Conservation (phyloP, 2,329 filamentous ascomycete genomes). For the Chaetomiaceae sp. region DNA sequence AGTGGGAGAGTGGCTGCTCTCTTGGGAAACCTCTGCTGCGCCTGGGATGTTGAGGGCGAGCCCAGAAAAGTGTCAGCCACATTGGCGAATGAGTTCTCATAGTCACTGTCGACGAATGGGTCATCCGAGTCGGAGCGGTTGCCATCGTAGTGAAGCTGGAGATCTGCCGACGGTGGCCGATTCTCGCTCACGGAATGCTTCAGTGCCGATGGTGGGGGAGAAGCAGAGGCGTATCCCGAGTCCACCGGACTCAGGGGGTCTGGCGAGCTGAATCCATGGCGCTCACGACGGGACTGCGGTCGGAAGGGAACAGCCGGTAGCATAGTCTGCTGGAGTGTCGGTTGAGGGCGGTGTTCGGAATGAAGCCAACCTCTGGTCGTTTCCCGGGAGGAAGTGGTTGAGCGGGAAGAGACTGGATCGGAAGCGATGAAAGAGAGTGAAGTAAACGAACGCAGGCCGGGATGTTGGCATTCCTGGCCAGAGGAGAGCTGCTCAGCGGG, state of each 20-base stretch:
- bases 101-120: conserved; percentile 12
- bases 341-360: neutral
- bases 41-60: neutral
- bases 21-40: neutral
- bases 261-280: conserved; percentile 15
- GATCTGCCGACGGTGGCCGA: neutral
- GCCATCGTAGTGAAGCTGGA: conserved; percentile 18
- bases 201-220: conserved; percentile 7
- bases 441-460: conserved; percentile 5
- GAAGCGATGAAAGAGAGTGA: neutral
- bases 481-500: neutral
- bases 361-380: no score
- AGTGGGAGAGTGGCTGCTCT: conserved; percentile 18
- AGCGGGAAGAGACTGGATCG: neutral
- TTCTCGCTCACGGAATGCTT: conserved; percentile 8
- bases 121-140: conserved; percentile 24
- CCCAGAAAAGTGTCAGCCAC: neutral
- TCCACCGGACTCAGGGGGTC: conserved; percentile 20
- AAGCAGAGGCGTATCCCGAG: conserved; percentile 25
- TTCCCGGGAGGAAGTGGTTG: neutral
- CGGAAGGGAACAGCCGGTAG: conserved; percentile 7
- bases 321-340: conserved; percentile 7
- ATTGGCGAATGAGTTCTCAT: neutral
- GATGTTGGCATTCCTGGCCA: neutral
- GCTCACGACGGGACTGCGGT: conserved; percentile 14